A percentile compares a stretch with the other conserved stretches of the same genome.
These are phyloP conservation scores for Eucalyptus fibrosa DNA, from an alignment of 345 rosid species.

Conservation along the genomic window DNA sequence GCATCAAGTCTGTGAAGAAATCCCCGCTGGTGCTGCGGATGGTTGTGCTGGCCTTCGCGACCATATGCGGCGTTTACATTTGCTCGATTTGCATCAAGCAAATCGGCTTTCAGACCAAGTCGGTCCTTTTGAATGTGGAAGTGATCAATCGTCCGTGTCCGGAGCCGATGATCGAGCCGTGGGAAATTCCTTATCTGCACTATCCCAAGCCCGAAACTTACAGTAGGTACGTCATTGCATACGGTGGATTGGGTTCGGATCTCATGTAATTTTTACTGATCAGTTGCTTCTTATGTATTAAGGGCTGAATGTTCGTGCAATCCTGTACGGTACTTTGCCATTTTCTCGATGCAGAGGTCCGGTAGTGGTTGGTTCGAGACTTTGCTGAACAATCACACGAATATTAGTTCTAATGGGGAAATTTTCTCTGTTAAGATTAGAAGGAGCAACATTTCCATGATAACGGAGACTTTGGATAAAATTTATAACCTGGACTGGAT, in stretches of 20 bases:
- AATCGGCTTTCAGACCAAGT: slow-evolving; percentile 33
- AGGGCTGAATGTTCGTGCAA: slow-evolving; percentile 88
- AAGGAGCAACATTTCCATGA: slow-evolving; percentile 64
- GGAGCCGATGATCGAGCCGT: slow-evolving; percentile 65
- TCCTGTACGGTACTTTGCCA: slow-evolving; percentile 92
- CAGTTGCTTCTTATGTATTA: neutral
- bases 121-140: slow-evolving; percentile 36
- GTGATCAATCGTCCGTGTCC: slow-evolving; percentile 57
- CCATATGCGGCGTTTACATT: slow-evolving; percentile 76
- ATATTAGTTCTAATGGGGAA: slow-evolving; percentile 96
- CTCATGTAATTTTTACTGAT: neutral
- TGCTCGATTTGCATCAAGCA: slow-evolving; percentile 80
- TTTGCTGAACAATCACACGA: slow-evolving; percentile 83
- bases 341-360: slow-evolving; percentile 98
- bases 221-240: slow-evolving; percentile 41
- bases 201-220: slow-evolving; percentile 71
- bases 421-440: slow-evolving; percentile 85
- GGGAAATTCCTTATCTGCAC: slow-evolving; percentile 91
- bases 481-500: slow-evolving; percentile 85
- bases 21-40: slow-evolving; percentile 72
- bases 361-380: slow-evolving; percentile 99
- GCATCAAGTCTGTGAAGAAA: slow-evolving; percentile 69
- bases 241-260: neutral
- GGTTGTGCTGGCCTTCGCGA: slow-evolving; percentile 70
- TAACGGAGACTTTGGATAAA: slow-evolving; percentile 70